Evolutionary conservation across 805 yeast genomes (phyloP), one percentile per base, ranked within the genome.

Genomic region (Cyberlindnera euphorbiae): DNA sequence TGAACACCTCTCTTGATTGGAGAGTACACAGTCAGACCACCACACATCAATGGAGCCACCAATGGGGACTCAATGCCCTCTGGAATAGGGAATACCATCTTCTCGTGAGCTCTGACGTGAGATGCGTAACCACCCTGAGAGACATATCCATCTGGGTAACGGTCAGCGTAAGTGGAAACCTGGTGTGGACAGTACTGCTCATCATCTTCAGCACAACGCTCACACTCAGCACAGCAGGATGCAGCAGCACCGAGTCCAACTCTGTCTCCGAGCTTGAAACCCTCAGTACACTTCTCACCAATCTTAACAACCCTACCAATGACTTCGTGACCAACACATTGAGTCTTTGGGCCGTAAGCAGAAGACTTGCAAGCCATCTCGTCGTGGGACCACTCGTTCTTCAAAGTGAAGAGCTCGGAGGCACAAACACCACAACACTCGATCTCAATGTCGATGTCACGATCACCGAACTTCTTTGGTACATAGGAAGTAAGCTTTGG

Each of bases 181-280:
- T 46, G 32, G 11, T 66, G 53, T 10, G 56, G 32, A 63, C 94
- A 83, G 64, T 73, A 75, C 45, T 62, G 68, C 47, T 79, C 82
- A 53, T 77, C 69, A 47, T 65, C 68, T 26, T 52, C 44, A 16
- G 65, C 55, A 67, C 88, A 85, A 52, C 76, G 66, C 32, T 65
- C 52, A 62, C 94, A 85, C 12, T 71, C 62, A 37, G 67, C 58
- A 63, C 94, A 84, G 26, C 82, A 64, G 39, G 62, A 64, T 17
- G 70, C 65, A 52, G 75, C 79, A 17, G 93, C 90, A 49, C 95
- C 95, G 33, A 82, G 71, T 36, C 90, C 95, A 18, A 82, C 93
- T 46, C 86, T 67, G 46, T 85, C 80, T 37, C 94, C 95, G 14
- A 79, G 54, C 67, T 73, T 63, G 60, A 68, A 35, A 43, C 64